phyloP scores from a whole-genome alignment of 2,329 filamentous ascomycete species.

The Ophiostoma fasciatum region DNA sequence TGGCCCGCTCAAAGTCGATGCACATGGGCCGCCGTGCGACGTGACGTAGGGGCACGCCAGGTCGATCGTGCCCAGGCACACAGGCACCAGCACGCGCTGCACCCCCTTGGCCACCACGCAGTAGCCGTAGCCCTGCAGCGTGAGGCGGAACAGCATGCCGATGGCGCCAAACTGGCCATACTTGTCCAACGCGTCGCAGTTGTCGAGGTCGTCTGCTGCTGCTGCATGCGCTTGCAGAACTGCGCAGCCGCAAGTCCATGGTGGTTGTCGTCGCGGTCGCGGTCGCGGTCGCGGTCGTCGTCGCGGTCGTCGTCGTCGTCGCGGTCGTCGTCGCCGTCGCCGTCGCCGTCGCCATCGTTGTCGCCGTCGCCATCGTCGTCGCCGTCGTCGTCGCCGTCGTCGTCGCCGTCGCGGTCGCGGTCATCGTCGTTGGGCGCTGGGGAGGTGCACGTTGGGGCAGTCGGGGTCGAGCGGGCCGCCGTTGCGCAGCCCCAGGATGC shows the following conservation, averaged over 20 bases:
- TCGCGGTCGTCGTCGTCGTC: background rate
- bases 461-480: constrained; percentile 2
- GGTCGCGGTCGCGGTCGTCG: constrained; percentile 1
- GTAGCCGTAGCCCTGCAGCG: constrained; percentile 1
- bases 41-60: background rate
- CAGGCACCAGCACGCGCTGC: constrained; percentile 1
- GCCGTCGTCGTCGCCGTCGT: too few species aligned
- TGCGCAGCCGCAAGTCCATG: too few species aligned
- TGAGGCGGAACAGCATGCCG: background rate
- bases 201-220: background rate
- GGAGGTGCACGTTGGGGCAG: constrained; percentile 3
- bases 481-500: constrained; percentile 2
- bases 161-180: background rate
- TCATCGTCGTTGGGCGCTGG: background rate
- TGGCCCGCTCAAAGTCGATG: constrained; percentile 2
- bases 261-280: background rate
- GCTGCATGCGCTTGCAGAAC: too few species aligned
- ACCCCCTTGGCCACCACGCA: background rate
- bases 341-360: too few species aligned
- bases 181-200: background rate
- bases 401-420: too few species aligned
- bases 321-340: too few species aligned
- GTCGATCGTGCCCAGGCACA: background rate
- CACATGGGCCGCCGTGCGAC: background rate
- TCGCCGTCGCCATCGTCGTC: too few species aligned